A percentile compares a stretch with the other conserved stretches of the same genome.
These are phyloP conservation scores for Sporisorium exsertum DNA, from an alignment of 1,284 basidiomycete genomes.

Conservation along the genomic window DNA sequence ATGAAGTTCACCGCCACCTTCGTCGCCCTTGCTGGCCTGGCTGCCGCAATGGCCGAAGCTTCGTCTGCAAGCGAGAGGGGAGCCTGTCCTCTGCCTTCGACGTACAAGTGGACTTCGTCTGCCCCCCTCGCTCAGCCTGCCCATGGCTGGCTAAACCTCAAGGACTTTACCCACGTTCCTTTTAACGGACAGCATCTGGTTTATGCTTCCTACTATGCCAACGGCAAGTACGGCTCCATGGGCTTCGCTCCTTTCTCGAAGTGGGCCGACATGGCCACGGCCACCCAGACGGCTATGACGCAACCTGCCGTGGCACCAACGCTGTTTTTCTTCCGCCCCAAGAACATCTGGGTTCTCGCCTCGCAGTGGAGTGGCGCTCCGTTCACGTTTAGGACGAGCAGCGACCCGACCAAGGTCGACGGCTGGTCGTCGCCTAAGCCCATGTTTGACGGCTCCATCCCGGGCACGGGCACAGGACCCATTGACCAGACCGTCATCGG, in stretches of 20 bases:
- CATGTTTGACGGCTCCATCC: slow-evolving; percentile 17
- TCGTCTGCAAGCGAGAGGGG: slow-evolving; percentile 5
- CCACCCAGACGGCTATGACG: slow-evolving; percentile 22
- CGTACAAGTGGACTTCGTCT: slow-evolving; percentile 30
- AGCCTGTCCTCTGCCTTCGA: slow-evolving; percentile 29
- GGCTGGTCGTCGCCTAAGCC: slow-evolving; percentile 26
- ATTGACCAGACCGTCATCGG: slow-evolving; percentile 42
- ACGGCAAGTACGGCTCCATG: slow-evolving; percentile 39
- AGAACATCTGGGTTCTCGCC: slow-evolving; percentile 24
- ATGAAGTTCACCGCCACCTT: slow-evolving; percentile 28
- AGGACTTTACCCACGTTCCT: slow-evolving; percentile 43
- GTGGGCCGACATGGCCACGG: slow-evolving; percentile 34
- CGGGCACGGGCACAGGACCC: slow-evolving; percentile 13
- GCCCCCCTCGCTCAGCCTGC: slow-evolving; percentile 29
- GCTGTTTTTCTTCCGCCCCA: slow-evolving; percentile 24
- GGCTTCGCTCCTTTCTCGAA: slow-evolving; percentile 27
- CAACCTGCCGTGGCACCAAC: slow-evolving; percentile 26
- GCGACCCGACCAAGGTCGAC: slow-evolving; percentile 25
- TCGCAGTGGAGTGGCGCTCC: slow-evolving; percentile 19
- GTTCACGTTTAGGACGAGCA: slow-evolving; percentile 27
- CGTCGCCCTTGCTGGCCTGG: slow-evolving; percentile 23
- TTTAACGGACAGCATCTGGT: slow-evolving; percentile 41
- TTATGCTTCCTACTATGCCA: slow-evolving; percentile 21
- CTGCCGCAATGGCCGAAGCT: slow-evolving; percentile 20
- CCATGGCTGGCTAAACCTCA: slow-evolving; percentile 22